Evolutionary conservation across 129 eudicot species (phyloP), one percentile per base, ranked within the genome.

Genomic region (Pittosporum tobira): DNA sequence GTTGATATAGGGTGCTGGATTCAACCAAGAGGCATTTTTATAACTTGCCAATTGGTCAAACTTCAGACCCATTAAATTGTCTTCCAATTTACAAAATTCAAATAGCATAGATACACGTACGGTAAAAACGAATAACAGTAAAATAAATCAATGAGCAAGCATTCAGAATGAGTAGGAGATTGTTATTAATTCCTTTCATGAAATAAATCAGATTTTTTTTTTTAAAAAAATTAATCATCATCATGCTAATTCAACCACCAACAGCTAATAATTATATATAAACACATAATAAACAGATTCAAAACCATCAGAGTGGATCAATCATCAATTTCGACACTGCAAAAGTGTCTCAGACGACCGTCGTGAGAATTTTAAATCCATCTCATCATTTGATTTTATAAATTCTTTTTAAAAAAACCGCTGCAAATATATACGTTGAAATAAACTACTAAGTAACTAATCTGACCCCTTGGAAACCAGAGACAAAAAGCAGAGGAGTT

Each of bases 271-370:
- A 3, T 28, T 6, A 37, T 1, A 5, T 0, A 40, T 1, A 40
- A 1, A 40, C 15, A 13, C 15, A 14, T 3, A 16, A 16, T 3
- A n/a, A 45, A n/a, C n/a, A n/a, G n/a, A n/a, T n/a, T n/a, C n/a
- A n/a, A n/a, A 53, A 47, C 59, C 78, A 73, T 73, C 74, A 74
- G 79, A 67, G 36, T 21, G 59, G 59, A 54, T 54, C 19, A n/a
- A 47, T 54, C 84, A 78, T 82, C 89, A 82, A 50, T n/a, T 1
- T 28, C 25, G 65, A 75, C 59, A 70, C 83, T 62, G 29, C 15
- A 57, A 58, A 65, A 37, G 79, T 59, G 51, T 62, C 52, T 82
- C 89, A 82, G 89, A 82, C 79, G 89, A 82, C 89, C 84, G 79
- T 82, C 89, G 84, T 74, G 84, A 82, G 89, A 70, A 36, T 31